Conservation (phyloP, 441 rosid genomes). For the Aleurites moluccanus region DNA sequence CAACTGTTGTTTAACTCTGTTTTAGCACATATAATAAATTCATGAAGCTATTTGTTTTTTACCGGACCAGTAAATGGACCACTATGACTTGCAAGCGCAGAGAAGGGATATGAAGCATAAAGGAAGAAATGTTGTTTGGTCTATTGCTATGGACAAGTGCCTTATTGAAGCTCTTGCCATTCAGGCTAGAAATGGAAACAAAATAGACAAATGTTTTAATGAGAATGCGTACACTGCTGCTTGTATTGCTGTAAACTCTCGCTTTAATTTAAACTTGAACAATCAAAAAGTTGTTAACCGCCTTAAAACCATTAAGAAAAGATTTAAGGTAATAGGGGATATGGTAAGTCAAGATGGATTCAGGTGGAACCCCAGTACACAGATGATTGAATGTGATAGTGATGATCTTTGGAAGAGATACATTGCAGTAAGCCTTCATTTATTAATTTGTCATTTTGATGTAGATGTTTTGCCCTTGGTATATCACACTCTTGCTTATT, state of each 20-base stretch:
- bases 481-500: background rate
- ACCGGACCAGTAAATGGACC: conserved; percentile 63
- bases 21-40: background rate
- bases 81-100: conserved; percentile 52
- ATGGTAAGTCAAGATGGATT: conserved; percentile 77
- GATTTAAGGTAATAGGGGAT: conserved; percentile 78
- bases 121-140: conserved; percentile 94
- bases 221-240: conserved; percentile 85
- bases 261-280: conserved; percentile 66
- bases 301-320: conserved; percentile 83
- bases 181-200: conserved; percentile 82
- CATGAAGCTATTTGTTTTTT: conserved; percentile 1
- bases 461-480: background rate
- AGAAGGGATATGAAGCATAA: conserved; percentile 79
- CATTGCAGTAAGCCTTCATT: conserved; percentile 49
- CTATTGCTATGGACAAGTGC: conserved; percentile 89
- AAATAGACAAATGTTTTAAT: conserved; percentile 77
- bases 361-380: conserved; percentile 68
- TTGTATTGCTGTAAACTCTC: conserved; percentile 69
- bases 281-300: conserved; percentile 83
- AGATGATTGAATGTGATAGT: conserved; percentile 63
- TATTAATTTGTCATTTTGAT: background rate
- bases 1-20: conserved; percentile 7
- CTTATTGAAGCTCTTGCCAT: conserved; percentile 78
- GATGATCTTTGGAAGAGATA: conserved; percentile 89